A percentile compares a stretch with the other conserved stretches of the same genome.
Conservation (phyloP, 2,329 filamentous ascomycete species). For the Metarhizium album region DNA sequence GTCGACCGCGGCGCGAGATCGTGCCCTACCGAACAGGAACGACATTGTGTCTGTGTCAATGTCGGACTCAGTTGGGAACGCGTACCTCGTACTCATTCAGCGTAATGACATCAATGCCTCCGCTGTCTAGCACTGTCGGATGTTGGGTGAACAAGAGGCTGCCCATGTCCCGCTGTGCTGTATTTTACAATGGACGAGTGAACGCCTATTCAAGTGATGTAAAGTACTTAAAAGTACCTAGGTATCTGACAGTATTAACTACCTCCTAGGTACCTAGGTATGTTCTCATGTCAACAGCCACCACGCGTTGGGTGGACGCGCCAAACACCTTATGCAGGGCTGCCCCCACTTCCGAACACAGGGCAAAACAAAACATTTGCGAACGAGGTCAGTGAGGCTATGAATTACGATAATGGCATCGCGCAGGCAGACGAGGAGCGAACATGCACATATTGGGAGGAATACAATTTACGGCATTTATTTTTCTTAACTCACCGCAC, state of each 20-base stretch:
- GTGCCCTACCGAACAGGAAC: slow-evolving; percentile 44
- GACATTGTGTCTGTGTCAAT: slow-evolving; percentile 28
- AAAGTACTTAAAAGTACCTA: too few species aligned
- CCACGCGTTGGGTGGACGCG: neutral
- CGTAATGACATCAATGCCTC: neutral
- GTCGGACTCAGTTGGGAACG: neutral
- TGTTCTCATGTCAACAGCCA: neutral
- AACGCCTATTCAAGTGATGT: neutral
- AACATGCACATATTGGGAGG: too few species aligned
- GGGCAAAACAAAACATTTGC: too few species aligned
- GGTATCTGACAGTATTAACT: neutral
- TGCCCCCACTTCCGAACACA: too few species aligned
- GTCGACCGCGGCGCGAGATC: slow-evolving; percentile 40
- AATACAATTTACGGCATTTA: too few species aligned
- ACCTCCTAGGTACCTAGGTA: too few species aligned
- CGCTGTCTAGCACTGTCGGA: neutral
- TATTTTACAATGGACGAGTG: neutral
- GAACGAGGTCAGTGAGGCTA: too few species aligned
- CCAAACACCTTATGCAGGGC: neutral
- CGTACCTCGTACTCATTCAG: neutral
- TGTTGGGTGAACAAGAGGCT: neutral
- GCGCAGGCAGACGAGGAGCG: too few species aligned
- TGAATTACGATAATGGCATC: too few species aligned
- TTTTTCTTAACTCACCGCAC: too few species aligned
- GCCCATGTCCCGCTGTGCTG: neutral